Conservation (phyloP, 805 yeast species). For the Metschnikowia vanudenii region DNA sequence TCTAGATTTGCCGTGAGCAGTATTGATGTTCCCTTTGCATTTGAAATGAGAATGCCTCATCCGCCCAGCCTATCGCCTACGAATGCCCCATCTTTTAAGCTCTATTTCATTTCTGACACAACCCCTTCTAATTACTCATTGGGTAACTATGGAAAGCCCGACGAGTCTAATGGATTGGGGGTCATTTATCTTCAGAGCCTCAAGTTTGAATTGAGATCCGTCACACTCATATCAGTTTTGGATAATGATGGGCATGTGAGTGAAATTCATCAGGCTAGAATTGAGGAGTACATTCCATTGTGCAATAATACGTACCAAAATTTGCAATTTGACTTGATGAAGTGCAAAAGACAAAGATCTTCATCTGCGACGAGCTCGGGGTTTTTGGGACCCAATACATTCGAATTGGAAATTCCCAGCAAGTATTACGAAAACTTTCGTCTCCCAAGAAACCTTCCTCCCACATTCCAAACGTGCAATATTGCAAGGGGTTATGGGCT, state of each 20-base stretch:
- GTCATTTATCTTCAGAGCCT: constrained; percentile 43
- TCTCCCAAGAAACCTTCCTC: constrained; percentile 49
- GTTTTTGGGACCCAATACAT: constrained; percentile 16
- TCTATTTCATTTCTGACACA: constrained; percentile 29
- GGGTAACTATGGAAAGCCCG: constrained; percentile 32
- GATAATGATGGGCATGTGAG: constrained; percentile 22
- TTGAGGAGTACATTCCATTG: constrained; percentile 25
- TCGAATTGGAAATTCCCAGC: constrained; percentile 47
- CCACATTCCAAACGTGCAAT: constrained; percentile 57
- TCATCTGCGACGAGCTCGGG: constrained; percentile 23
- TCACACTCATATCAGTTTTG: constrained; percentile 25
- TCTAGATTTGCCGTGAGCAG: neutral
- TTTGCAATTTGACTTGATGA: constrained; percentile 39
- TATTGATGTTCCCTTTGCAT: constrained; percentile 37
- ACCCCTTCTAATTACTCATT: constrained; percentile 32
- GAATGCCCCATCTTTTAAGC: constrained; percentile 34
- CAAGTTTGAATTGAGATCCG: constrained; percentile 28
- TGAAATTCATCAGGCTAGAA: constrained; percentile 29
- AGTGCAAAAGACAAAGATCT: constrained; percentile 28
- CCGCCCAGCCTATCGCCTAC: constrained; percentile 50
- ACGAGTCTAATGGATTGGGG: constrained; percentile 48
- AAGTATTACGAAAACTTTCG: constrained; percentile 39
- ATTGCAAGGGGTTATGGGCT: constrained; percentile 46
- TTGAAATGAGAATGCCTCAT: constrained; percentile 50
- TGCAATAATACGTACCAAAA: constrained; percentile 36